Base-by-base conservation (phyloP, 768 basidiomycete species). In the Galerina sulciceps region DNA sequence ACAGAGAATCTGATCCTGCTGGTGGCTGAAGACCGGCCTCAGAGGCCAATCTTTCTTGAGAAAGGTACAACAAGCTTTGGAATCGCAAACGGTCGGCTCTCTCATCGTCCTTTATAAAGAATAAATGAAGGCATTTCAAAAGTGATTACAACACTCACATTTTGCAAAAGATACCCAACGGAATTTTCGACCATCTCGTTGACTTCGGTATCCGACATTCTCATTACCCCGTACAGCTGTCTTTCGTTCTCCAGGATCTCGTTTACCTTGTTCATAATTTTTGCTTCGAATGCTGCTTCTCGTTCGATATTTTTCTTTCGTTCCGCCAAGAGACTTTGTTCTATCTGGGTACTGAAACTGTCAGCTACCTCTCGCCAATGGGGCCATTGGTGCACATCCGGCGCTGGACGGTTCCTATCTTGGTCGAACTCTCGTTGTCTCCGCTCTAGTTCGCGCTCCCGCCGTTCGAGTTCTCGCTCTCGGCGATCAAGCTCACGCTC, bases 141-240 rank as follows among this genome's bases (percentile, higher is more conserved):
- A 4, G 10, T 20, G 37, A 3, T 26, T 18, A 8, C 41, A 10
- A 42, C 18, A 61, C 67, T 35, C 43, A 66, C 67, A 40, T 61
- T 63, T 49, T 63, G 61, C 44, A 66, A 40, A 10, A 66, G 42
- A 48, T 66, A 66, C 26, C 67, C 67, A 13, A 68, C 67, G 11
- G 65, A 65, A 52, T 57, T 62, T 44, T 68, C 65, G 36, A 66
- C 56, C 62, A 68, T 64, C 18, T 63, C 67, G 34, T 65, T 65
- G 10, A 66, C 67, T 49, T 68, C 67, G 22, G 65, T 58, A 11
- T 68, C 67, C 11, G 67, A 68, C 67, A 68, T 68, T 31, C 58
- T 58, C 63, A 65, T 65, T 20, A 64, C 59, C 10, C 60, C 60
- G 17, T 62, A 63, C 31, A 63, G 50, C 48, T 65, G 65, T 8